Evolutionary conservation across 2,329 filamentous ascomycete species (phyloP).

Genomic region (Rugonectria rugulosa): DNA sequence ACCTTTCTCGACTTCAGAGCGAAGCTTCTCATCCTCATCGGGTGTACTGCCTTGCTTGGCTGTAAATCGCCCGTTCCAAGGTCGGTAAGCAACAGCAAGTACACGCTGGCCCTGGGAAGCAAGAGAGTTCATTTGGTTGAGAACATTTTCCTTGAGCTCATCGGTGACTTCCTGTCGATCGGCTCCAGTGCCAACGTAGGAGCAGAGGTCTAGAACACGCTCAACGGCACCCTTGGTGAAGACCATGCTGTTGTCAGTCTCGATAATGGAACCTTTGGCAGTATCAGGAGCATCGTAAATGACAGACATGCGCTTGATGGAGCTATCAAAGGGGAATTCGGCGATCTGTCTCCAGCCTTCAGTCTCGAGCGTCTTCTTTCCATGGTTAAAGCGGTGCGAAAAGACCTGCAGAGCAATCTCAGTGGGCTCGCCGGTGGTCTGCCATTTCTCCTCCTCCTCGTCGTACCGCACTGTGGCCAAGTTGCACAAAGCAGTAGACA

Average conservation of each 20-base stretch:
- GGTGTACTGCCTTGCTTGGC: conserved; percentile 44
- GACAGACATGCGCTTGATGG: conserved; percentile 82
- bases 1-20: conserved; percentile 69
- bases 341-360: conserved; percentile 69
- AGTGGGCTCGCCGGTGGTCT: conserved; percentile 74
- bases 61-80: conserved; percentile 59
- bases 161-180: conserved; percentile 56
- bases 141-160: conserved; percentile 57
- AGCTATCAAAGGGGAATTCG: conserved; percentile 82
- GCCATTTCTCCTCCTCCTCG: conserved; percentile 65
- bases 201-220: conserved; percentile 65
- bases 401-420: conserved; percentile 82
- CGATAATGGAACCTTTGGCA: conserved; percentile 48
- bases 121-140: conserved; percentile 64
- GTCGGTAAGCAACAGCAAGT: conserved; percentile 73
- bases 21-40: conserved; percentile 55
- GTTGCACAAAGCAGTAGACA: conserved; percentile 71
- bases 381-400: conserved; percentile 70
- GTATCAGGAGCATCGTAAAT: conserved; percentile 64
- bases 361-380: conserved; percentile 60
- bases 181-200: conserved; percentile 53
- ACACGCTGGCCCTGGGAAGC: conserved; percentile 76
- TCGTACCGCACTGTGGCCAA: conserved; percentile 65
- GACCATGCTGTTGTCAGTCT: conserved; percentile 57
- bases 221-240: conserved; percentile 71